Evolutionary conservation across 352 stramenopile genomes (phyloP).

Genomic region (Paralagenidium karlingii): DNA sequence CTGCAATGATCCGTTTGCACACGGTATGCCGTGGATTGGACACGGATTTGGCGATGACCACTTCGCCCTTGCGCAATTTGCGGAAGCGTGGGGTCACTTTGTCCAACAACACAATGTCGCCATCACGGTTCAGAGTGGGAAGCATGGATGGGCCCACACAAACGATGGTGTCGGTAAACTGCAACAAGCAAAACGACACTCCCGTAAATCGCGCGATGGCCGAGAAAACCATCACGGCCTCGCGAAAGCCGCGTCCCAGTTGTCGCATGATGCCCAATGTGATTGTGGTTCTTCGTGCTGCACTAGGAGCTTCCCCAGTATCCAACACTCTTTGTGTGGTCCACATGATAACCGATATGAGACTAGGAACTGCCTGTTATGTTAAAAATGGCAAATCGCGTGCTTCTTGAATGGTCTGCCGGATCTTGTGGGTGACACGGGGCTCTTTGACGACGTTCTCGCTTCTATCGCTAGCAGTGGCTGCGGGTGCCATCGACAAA

Average conservation of each 20-base stretch:
- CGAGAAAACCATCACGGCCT: too few species aligned
- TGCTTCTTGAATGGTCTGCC: slow-evolving; percentile 48
- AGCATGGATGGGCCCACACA: slow-evolving; percentile 86
- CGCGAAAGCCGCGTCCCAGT: too few species aligned
- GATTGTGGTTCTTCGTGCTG: too few species aligned
- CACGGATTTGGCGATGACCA: slow-evolving; percentile 82
- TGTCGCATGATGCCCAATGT: too few species aligned
- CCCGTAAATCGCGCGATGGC: slow-evolving; percentile 70
- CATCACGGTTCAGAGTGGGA: slow-evolving; percentile 79
- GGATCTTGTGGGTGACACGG: slow-evolving; percentile 34
- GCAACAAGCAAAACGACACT: slow-evolving; percentile 52
- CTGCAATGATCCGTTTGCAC: slow-evolving; percentile 83
- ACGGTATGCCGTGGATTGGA: slow-evolving; percentile 77
- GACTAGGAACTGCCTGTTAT: too few species aligned
- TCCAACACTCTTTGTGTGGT: too few species aligned
- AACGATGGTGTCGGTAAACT: slow-evolving; percentile 71
- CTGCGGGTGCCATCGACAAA: too few species aligned
- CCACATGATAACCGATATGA: too few species aligned
- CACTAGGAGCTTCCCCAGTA: too few species aligned
- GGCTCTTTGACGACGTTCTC: slow-evolving; percentile 1
- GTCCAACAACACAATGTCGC: slow-evolving; percentile 85
- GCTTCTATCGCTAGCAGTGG: background rate
- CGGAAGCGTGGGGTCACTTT: slow-evolving; percentile 68
- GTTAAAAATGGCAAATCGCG: slow-evolving; percentile 62
- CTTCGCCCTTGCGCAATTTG: slow-evolving; percentile 54